Evolutionary conservation across 371 early-diverging fungal genomes (phyloP), one percentile per base, ranked within the genome.

Genomic region (Mortierella sp.): DNA sequence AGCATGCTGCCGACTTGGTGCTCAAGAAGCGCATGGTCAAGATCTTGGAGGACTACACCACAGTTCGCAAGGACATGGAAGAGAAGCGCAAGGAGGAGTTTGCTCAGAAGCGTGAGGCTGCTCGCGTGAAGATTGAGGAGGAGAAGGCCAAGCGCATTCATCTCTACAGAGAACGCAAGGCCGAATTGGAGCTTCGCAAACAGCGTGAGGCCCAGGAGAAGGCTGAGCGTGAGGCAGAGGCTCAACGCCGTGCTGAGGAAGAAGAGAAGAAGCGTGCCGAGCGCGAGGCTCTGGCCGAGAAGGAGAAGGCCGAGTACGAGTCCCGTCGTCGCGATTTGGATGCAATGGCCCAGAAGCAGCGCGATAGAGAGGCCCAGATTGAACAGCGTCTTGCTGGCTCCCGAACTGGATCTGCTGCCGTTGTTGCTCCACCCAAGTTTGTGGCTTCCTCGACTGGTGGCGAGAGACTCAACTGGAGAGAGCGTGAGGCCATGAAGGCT

Each of bases 31-130:
- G 97, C 44, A 82, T 99, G 75, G 45, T 68, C 57, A 91, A 94
- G 69, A 95, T 98, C 80, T 30, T 92, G 68, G 88, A 80, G 44
- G 97, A 98, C 82, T 97, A 92, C 83, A 79, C 75, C n/a, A 75
- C 70, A 3, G 89, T 87, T 83, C 92, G 90, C 72, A 66, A 62
- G 29, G 83, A 88, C 61, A 81, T 93, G 62, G 88, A 91, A 66
- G 75, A 82, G 29, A 84, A 86, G 47, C 87, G 85, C 43, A 68
- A 84, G 63, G 85, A 83, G 52, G 81, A 84, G 30, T 71, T 87
- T 62, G 88, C 86, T 45, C 88, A 88, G 48, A 83, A 83, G 68
- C 84, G 83, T 19, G 82, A 80, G 60, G 86, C 83, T 43, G 84
- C 85, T 37, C 83, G 87, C 52, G 82, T 64, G 44, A 86, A 87